phyloP scores from a whole-genome alignment of 257 asterid species.

The Petunia axillaris region DNA sequence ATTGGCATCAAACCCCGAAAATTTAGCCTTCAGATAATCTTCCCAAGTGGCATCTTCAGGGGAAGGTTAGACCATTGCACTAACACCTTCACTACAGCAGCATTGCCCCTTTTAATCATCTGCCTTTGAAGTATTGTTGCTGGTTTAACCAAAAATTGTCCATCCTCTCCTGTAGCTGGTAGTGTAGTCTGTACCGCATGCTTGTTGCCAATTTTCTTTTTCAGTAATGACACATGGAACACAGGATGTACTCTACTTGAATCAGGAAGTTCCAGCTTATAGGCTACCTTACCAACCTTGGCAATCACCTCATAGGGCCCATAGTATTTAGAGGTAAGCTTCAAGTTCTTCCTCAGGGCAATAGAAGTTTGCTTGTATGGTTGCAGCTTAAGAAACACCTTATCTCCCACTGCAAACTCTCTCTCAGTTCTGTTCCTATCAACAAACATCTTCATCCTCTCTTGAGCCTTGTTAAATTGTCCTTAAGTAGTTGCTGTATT shows the following conservation, averaged over 20 bases:
- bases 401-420: not conserved
- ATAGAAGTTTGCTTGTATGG: not conserved
- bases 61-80: not conserved
- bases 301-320: not conserved
- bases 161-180: not conserved
- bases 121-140: not conserved
- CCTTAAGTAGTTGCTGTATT: not conserved
- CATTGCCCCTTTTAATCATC: not conserved
- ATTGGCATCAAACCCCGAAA: too few relatives aligned
- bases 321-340: not conserved
- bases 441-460: not conserved
- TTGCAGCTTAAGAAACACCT: not conserved
- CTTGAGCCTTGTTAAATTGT: not conserved
- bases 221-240: conserved; percentile 1
- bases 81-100: not conserved
- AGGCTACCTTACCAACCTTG: not conserved
- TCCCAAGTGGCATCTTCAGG: not conserved
- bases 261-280: not conserved
- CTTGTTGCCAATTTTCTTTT: not conserved
- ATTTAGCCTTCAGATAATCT: not conserved
- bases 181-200: not conserved
- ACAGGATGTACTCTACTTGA: not conserved
- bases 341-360: not conserved
- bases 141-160: not conserved
- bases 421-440: not conserved